A percentile compares a stretch with the other conserved stretches of the same genome.
These are phyloP conservation scores for Chaetomiaceae sp. DNA, from an alignment of 2,329 filamentous ascomycete genomes.

Conservation along the genomic window DNA sequence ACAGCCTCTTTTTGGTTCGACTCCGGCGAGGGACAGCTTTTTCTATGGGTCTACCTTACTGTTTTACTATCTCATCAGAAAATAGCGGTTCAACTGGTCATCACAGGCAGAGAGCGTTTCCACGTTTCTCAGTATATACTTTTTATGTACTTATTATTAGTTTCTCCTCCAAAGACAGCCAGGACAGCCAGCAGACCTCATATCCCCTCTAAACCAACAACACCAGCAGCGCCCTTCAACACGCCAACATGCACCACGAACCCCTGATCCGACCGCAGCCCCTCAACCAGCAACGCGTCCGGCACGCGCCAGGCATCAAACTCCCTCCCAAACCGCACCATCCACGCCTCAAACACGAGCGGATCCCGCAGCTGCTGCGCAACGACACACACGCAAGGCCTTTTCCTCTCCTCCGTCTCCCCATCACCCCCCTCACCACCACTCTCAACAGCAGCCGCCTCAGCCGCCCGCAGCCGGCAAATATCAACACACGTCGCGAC, in stretches of 20 bases:
- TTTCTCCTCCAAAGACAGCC: no score
- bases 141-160: no score
- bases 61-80: no score
- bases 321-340: constrained; percentile 57
- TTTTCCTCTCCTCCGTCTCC: constrained; percentile 14
- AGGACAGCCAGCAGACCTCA: not conserved
- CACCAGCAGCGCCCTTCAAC: constrained; percentile 36
- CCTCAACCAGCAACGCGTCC: constrained; percentile 54
- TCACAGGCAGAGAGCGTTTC: no score
- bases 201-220: constrained; percentile 2
- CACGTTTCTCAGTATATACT: not conserved
- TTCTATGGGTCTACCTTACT: no score
- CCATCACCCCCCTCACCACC: constrained; percentile 2
- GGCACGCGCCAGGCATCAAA: constrained; percentile 77
- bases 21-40: no score
- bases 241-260: constrained; percentile 80
- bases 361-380: constrained; percentile 85
- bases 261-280: constrained; percentile 60
- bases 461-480: constrained; percentile 52
- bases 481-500: constrained; percentile 75
- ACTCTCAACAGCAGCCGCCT: not conserved
- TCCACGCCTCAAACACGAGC: constrained; percentile 80
- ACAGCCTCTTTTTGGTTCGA: no score
- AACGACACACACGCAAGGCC: constrained; percentile 68
- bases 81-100: no score